Evolutionary conservation across 208 protist species (phyloP).

Genomic region (Wallacemonas sp.): DNA sequence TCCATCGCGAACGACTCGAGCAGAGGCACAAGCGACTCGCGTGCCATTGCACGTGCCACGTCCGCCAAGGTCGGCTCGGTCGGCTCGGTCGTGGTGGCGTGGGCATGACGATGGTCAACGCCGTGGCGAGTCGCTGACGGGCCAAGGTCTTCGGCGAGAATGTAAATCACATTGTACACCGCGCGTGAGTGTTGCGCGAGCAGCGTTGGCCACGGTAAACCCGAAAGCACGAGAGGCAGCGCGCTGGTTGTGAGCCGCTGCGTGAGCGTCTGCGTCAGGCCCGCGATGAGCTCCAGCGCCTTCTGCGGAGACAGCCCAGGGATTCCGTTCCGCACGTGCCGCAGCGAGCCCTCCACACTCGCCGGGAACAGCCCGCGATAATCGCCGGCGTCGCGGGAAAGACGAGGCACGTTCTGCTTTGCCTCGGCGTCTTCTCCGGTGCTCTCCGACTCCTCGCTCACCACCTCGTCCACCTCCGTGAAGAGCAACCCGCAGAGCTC

Average conservation of each 20-base stretch:
- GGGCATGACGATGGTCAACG: no score
- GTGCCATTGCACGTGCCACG: background rate
- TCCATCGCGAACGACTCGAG: constrained; percentile 56
- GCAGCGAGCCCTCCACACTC: constrained; percentile 12
- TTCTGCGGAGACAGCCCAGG: constrained; percentile 6
- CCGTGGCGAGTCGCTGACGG: background rate
- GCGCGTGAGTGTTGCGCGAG: constrained; percentile 59
- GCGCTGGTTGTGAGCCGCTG: constrained; percentile 22
- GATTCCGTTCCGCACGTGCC: background rate
- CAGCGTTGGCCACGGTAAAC: constrained; percentile 49
- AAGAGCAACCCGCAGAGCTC: constrained; percentile 46
- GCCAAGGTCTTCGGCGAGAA: constrained; percentile 24
- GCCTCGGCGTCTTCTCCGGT: background rate
- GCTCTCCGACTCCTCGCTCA: background rate
- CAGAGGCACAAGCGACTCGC: constrained; percentile 19
- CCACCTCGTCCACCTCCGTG: constrained; percentile 10
- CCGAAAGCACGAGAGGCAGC: constrained; percentile 38
- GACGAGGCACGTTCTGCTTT: background rate
- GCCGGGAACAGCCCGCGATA: background rate
- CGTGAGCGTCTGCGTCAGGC: constrained; percentile 20
- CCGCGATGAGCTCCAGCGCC: constrained; percentile 12
- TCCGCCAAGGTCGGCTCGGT: background rate
- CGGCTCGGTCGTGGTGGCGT: background rate
- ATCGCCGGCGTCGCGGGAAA: background rate
- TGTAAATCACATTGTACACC: constrained; percentile 62